phyloP scores from a whole-genome alignment of 1,139 yeast genomes.

The Lodderomyces orthopsilosis region DNA sequence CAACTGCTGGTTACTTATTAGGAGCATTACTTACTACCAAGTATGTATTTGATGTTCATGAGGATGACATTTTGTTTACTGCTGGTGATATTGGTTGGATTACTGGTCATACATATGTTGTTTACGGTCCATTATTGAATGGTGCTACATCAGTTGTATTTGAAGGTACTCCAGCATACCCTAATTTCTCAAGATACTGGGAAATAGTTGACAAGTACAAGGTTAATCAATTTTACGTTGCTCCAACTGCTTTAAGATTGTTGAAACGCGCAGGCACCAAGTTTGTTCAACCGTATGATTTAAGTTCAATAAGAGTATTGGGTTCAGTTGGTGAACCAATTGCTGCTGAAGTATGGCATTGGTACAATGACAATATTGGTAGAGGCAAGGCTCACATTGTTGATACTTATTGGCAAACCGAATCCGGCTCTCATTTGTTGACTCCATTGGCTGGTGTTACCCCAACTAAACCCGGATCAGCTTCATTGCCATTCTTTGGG shows the following conservation, averaged over 20 bases:
- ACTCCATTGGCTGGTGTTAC: constrained; percentile 72
- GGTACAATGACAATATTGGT: constrained; percentile 83
- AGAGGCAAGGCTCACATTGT: constrained; percentile 69
- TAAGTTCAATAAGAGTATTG: constrained; percentile 64
- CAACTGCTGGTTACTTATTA: constrained; percentile 75
- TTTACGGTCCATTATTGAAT: constrained; percentile 73
- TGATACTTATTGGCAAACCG: constrained; percentile 86
- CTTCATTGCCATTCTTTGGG: constrained; percentile 77
- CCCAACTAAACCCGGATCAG: constrained; percentile 77
- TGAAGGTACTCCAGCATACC: constrained; percentile 87
- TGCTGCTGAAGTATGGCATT: constrained; percentile 91
- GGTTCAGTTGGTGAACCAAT: constrained; percentile 94
- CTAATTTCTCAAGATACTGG: constrained; percentile 78
- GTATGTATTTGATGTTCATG: constrained; percentile 74
- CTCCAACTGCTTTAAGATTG: constrained; percentile 84
- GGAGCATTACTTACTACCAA: constrained; percentile 70
- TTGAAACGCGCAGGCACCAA: constrained; percentile 80
- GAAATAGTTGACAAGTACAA: constrained; percentile 74
- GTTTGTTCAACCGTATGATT: constrained; percentile 60
- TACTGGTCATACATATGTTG: constrained; percentile 82
- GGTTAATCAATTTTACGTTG: constrained; percentile 83
- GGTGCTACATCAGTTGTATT: constrained; percentile 83
- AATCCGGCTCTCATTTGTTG: constrained; percentile 72
- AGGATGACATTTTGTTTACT: constrained; percentile 69
- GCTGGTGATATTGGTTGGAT: constrained; percentile 93